Evolutionary conservation across 805 yeast species (phyloP), one percentile per base, ranked within the genome.

Genomic region (Blastobotrys mokoenaii): DNA sequence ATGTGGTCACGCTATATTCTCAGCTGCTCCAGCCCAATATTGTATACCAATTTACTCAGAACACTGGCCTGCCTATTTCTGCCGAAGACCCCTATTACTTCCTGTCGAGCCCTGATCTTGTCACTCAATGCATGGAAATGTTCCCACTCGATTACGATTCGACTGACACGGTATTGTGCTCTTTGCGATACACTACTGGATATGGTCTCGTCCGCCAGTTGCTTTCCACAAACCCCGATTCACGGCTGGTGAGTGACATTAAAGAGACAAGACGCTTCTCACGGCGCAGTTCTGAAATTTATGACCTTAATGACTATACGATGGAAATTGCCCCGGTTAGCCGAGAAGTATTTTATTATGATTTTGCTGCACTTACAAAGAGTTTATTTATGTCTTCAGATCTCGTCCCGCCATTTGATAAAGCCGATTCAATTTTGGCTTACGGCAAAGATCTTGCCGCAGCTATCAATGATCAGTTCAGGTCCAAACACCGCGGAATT

Each of bases 81-180:
- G 45, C 64, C 6, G 60, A 62, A 36, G 76, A 72, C 48, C 71
- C 72, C 2, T 59, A 58, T 25, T 54, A 22, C 20, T 55, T 45
- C 25, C 29, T 45, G 12, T 35, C 53, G n/a, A 40, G 17, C 14
- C 38, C 40, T 3, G 48, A 46, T 25, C 29, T n/a, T 18, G 38
- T 38, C 20, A 33, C 42, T 2, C 50, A 47, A 25, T 27, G 47
- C 10, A 18, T 45, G 27, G 20, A 27, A 20, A 17, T 34, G 36
- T 14, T 44, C 32, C 48, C 50, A 2, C 16, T 45, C 29, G 30
- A 16, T 6, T 41, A 36, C n/a, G 35, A 31, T 10, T 29, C 20
- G 11, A 11, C 29, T 5, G 44, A 15, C 18, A 34, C 46, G 38
- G 30, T 46, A 10, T 11, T 51, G 30, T 36, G 39, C 15, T 38